Base-by-base conservation (phyloP, 2,329 filamentous ascomycete species). In the Claviceps sp. region DNA sequence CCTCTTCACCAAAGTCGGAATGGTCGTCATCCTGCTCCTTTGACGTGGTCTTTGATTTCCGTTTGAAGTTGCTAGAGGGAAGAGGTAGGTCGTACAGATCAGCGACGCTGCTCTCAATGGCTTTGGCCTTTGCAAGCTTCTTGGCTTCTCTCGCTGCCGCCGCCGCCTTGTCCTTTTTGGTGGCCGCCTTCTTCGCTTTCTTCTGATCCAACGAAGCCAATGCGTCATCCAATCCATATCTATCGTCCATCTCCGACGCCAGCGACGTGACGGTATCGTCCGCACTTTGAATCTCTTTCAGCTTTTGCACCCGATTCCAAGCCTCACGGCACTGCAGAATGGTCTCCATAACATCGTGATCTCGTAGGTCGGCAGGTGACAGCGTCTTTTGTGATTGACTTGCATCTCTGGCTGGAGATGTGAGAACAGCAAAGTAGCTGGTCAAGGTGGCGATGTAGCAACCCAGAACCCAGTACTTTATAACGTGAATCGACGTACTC, bases 351-450 rank as follows among this genome's bases (percentile, higher is more conserved):
- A 98, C 80, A 14, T 89, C 83, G 66, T 98, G 93, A 50, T 95
- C 87, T 55, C 88, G 83, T 43, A 98, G 71, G 59, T 95, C 83
- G n/a, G 77, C 73, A 5, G 91, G 86, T 51, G 87, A 77, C 57
- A 94, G 69, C 0, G 87, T 76, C 54, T 81, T 76, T 13, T 70
- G 68, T 0, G 71, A 67, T 7, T 74, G 75, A 39, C 73, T 69
- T 1, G 72, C 70, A 54, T 82, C 80, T 48, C 82, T 75, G 2
- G 83, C 77, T 1, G 88, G 84, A 0, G 89, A 95, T 11, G 89
- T 88, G n/a, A 98, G 72, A 39, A 97, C 78, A 40, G 90, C 87
- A 66, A 98, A 95, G 68, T 98, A 98, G 81, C 95, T 90, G 48
- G 87, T 84, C 58, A 98, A 74, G 1, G 88, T 78, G 44, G 87